Evolutionary conservation across 148 eudicot species (phyloP).

Genomic region (Gaultheria prostrata): DNA sequence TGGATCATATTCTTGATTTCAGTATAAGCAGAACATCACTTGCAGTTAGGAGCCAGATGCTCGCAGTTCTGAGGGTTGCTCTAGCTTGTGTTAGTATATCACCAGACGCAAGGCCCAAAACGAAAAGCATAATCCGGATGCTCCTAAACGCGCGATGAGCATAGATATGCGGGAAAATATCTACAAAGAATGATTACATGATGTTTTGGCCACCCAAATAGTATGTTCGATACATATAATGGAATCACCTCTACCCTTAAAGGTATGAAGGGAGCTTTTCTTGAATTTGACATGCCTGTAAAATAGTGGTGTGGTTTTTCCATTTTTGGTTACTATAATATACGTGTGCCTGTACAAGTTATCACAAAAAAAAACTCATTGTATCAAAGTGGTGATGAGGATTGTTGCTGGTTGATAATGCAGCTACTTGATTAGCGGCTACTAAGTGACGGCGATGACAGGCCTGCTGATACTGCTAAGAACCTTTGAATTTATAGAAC

Average conservation of each 20-base stretch:
- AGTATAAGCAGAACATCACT: constrained; percentile 52
- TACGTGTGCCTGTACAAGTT: not conserved
- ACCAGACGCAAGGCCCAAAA: constrained; percentile 73
- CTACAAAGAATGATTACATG: not conserved
- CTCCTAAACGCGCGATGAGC: constrained; percentile 61
- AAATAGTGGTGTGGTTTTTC: not conserved
- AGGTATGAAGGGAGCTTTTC: not conserved
- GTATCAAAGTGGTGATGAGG: not conserved
- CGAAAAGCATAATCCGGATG: constrained; percentile 73
- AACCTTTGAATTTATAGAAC: not conserved
- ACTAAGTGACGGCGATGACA: not conserved
- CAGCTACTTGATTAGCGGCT: not conserved
- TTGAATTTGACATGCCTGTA: not conserved
- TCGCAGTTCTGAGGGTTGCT: constrained; percentile 70
- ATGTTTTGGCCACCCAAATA: not conserved
- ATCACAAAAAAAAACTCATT: not conserved
- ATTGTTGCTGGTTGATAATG: not conserved
- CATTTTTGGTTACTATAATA: not conserved
- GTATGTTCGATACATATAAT: not conserved
- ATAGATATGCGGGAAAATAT: not conserved
- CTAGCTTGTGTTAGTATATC: constrained; percentile 69
- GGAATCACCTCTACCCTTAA: not conserved
- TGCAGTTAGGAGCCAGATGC: constrained; percentile 70
- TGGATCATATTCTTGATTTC: constrained; percentile 71
- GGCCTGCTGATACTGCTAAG: not conserved